Base-by-base conservation (phyloP, 345 rosid genomes). In the Brassica juncea region DNA sequence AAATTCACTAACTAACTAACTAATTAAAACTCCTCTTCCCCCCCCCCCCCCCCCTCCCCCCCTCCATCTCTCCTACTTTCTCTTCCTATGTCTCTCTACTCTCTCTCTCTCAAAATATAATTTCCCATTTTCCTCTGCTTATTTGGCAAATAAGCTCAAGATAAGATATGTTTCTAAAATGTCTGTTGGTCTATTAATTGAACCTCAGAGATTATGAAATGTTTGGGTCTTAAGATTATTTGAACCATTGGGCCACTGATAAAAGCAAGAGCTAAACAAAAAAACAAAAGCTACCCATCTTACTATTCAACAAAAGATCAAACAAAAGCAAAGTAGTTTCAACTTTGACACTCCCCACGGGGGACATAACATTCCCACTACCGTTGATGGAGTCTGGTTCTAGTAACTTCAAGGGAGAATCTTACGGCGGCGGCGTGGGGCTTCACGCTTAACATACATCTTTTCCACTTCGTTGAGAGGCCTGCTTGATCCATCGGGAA, bases 401-500 rank as follows among this genome's bases (percentile, higher is more conserved):
- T 62, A 19, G 67, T n/a, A 4, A 72, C 55, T 28, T 90, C 90
- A 94, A 11, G 97, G 91, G 62, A 94, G 84, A 39, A 92, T 91
- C 84, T 81, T 94, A 60, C 90, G 92, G 12, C 99, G 88, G 32
- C 81, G 89, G 14, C 92, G 91, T 0, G 94, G 97, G 8, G 94
- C 89, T 85, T 95, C 99, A 4, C 99, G 87, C 78, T 74, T 89
- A 34, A 90, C 89, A 7, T 93, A 93, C 87, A 95, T 84, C 80
- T 95, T 93, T 88, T 91, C 97, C 64, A 71, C 80, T 70, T 93
- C 96, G 58, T 91, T 84, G 27, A 95, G 87, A 0, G 96, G 90
- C 30, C 97, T 85, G 80, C 93, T 93, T 31, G 98, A 93, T 68
- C 97, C 98, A 80, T 95, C 96, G 0, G 98, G 96, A 78, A 91